These are phyloP conservation scores for Excoecaria agallocha DNA, from an alignment of 345 rosid species.

Conservation along the genomic window DNA sequence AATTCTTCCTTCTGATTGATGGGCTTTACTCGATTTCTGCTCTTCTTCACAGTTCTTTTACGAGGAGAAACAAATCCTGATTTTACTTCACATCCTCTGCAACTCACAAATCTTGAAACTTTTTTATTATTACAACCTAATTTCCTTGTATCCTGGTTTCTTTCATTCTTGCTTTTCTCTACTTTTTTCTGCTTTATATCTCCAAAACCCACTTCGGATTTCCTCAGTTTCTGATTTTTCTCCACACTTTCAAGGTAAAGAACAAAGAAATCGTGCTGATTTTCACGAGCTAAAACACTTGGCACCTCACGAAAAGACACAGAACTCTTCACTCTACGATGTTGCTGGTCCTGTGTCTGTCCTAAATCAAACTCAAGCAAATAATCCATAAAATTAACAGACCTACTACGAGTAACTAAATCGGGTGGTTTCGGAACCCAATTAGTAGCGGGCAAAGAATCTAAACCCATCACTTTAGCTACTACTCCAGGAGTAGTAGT, in stretches of 20 bases:
- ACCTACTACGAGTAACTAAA: conserved; percentile 61
- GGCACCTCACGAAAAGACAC: conserved; percentile 76
- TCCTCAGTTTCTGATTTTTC: conserved; percentile 30
- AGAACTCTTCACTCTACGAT: conserved; percentile 62
- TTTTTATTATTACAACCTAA: conserved; percentile 9
- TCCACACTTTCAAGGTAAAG: conserved; percentile 45
- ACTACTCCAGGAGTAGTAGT: conserved; percentile 56
- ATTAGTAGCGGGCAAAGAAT: conserved; percentile 50
- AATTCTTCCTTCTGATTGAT: conserved; percentile 34
- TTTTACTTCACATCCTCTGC: conserved; percentile 22
- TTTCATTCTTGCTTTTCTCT: conserved; percentile 24
- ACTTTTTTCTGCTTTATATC: conserved; percentile 19
- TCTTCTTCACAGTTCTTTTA: conserved; percentile 17
- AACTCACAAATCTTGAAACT: conserved; percentile 20
- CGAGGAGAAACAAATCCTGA: conserved; percentile 14
- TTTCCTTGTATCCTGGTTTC: conserved; percentile 54
- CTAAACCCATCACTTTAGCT: conserved; percentile 86
- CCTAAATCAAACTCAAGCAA: conserved; percentile 40
- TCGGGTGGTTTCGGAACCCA: conserved; percentile 47
- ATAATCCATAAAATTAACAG: conserved; percentile 89
- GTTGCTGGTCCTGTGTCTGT: conserved; percentile 28
- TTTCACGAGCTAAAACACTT: conserved; percentile 25
- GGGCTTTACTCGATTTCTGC: conserved; percentile 23
- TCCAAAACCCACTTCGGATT: conserved; percentile 30
- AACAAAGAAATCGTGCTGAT: conserved; percentile 38